phyloP scores from a whole-genome alignment of 768 basidiomycete genomes.

The Naematelia encephala region DNA sequence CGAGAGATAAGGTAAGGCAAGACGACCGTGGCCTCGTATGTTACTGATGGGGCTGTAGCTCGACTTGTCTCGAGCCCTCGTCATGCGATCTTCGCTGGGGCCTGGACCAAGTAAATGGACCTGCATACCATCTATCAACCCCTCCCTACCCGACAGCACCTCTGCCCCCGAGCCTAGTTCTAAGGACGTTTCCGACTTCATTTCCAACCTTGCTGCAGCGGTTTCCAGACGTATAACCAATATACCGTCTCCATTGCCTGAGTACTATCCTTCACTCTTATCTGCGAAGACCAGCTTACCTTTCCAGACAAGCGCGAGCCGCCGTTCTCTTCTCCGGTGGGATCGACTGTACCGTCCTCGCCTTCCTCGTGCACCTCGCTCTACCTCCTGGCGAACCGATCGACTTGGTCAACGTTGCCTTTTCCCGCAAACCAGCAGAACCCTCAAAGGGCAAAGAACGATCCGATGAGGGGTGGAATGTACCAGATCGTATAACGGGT shows the following conservation, averaged over 20 bases:
- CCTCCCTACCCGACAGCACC: background rate
- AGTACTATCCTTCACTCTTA: conserved; percentile 43
- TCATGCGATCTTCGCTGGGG: conserved; percentile 1
- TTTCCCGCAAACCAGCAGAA: conserved; percentile 82
- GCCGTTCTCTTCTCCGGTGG: conserved; percentile 94
- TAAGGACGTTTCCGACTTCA: conserved; percentile 21
- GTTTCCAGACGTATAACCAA: conserved; percentile 65
- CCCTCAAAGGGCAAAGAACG: conserved; percentile 45
- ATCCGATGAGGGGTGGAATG: conserved; percentile 58
- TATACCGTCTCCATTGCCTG: conserved; percentile 57
- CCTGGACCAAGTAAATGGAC: background rate
- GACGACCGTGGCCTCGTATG: background rate
- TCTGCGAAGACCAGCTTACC: conserved; percentile 30
- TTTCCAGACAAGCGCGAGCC: conserved; percentile 54
- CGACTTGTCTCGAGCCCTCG: conserved; percentile 5
- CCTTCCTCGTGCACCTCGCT: conserved; percentile 73
- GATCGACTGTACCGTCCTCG: conserved; percentile 82
- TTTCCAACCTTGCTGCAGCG: conserved; percentile 58
- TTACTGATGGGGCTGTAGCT: conserved; percentile 44
- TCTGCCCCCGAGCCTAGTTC: conserved; percentile 1
- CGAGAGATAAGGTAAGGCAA: background rate
- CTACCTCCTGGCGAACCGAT: conserved; percentile 74
- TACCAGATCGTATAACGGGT: conserved; percentile 85
- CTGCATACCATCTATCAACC: conserved; percentile 8
- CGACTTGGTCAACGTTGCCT: conserved; percentile 88